Conservation (phyloP, 2,329 filamentous ascomycete genomes). For the Arthrobotrys conoides region DNA sequence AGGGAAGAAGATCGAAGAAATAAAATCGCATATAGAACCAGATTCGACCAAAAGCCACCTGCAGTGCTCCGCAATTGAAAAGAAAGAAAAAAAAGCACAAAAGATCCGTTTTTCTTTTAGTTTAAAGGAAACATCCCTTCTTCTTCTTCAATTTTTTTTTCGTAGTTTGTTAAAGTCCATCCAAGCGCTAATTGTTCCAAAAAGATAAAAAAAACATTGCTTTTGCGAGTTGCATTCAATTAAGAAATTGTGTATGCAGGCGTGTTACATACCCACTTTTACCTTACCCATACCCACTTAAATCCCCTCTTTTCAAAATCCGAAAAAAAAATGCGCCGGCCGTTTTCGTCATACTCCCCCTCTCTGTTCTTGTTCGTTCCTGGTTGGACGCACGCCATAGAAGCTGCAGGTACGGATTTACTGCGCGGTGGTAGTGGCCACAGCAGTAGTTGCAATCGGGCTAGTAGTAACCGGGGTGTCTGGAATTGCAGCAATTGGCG, state of each 20-base stretch:
- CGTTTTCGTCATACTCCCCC: constrained; percentile 1
- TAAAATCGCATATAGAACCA: neutral
- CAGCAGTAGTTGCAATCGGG: constrained; percentile 7
- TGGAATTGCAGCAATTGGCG: constrained; percentile 4
- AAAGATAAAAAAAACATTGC: constrained; percentile 6
- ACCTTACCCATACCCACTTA: neutral
- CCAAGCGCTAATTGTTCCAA: constrained; percentile 17
- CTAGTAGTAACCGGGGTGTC: constrained; percentile 4
- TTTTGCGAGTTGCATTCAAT: constrained; percentile 26
- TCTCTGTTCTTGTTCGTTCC: neutral
- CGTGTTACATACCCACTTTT: constrained; percentile 9
- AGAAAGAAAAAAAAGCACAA: neutral
- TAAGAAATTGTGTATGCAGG: neutral
- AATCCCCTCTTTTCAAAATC: neutral
- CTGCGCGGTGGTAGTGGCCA: neutral
- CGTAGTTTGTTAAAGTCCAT: neutral
- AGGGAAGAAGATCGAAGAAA: neutral
- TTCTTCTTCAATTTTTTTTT: constrained; percentile 1
- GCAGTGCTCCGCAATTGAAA: neutral
- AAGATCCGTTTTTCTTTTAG: neutral
- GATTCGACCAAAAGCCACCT: neutral
- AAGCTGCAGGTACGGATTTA: constrained; percentile 6
- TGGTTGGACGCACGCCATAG: neutral
- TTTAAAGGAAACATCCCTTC: neutral
- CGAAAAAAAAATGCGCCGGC: constrained; percentile 11